Evolutionary conservation across 371 early-diverging fungal species (phyloP).

Genomic region (Capniomyces stellatus): DNA sequence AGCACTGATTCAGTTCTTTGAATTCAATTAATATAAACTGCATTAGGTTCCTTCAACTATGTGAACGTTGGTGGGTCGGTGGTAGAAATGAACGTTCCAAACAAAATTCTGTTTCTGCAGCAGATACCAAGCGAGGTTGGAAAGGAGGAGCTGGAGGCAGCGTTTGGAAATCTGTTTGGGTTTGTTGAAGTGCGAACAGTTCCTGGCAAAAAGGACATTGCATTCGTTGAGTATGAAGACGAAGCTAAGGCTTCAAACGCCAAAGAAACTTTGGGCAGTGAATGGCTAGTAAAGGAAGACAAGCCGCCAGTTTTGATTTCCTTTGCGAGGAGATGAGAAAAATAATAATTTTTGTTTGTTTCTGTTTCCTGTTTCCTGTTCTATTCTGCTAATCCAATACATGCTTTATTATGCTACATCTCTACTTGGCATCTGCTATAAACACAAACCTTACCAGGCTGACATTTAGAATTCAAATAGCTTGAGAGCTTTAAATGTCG

Average conservation of each 20-base stretch:
- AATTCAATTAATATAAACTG: conserved; percentile 5
- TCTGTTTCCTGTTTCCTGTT: background rate
- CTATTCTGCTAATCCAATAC: background rate
- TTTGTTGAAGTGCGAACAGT: conserved; percentile 86
- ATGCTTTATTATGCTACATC: no score
- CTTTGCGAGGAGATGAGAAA: conserved; percentile 15
- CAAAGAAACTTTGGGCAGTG: conserved; percentile 7
- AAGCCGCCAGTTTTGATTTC: conserved; percentile 8
- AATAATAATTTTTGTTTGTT: background rate
- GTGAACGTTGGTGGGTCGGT: background rate
- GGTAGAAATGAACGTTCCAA: conserved; percentile 28
- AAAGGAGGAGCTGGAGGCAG: conserved; percentile 33
- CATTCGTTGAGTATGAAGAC: conserved; percentile 84
- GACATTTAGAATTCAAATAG: background rate
- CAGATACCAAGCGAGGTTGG: conserved; percentile 56
- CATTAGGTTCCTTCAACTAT: background rate
- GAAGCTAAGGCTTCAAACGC: conserved; percentile 57
- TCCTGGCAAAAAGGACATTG: conserved; percentile 68
- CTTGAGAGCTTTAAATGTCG: no score
- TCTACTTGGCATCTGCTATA: no score
- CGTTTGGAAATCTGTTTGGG: conserved; percentile 45
- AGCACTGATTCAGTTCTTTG: background rate
- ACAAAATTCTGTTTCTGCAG: conserved; percentile 83
- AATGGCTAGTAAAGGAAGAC: conserved; percentile 4
- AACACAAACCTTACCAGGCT: no score